Evolutionary conservation across 192 early-diverging fungal genomes (phyloP).

Genomic region (Backusella westeae): DNA sequence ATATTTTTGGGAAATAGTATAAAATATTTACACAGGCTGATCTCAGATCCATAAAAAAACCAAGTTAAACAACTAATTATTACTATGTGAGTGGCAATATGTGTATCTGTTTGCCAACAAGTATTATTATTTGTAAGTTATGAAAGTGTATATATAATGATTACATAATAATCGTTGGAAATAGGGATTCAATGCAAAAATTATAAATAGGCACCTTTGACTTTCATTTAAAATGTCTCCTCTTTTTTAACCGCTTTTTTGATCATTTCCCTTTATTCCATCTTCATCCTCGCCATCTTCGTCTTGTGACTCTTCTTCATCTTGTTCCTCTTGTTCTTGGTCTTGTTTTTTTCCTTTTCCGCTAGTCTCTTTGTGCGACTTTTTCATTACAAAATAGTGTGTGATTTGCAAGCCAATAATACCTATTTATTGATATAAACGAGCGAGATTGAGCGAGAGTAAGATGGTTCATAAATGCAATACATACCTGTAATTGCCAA

Average conservation of each 20-base stretch:
- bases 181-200: background rate
- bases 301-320: background rate
- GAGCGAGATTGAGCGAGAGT: too few relatives aligned
- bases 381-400: slow-evolving; percentile 15
- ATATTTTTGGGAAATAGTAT: background rate
- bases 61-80: background rate
- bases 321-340: slow-evolving; percentile 1
- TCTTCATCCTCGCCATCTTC: background rate
- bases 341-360: slow-evolving; percentile 5
- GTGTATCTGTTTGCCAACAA: background rate
- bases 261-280: background rate
- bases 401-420: slow-evolving; percentile 21
- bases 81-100: background rate
- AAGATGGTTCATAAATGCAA: background rate
- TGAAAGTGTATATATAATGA: background rate
- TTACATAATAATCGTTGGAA: background rate
- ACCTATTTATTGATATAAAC: slow-evolving; percentile 5
- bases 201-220: background rate
- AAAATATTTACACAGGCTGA: background rate
- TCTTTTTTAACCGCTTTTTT: background rate
- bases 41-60: background rate
- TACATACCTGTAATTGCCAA: slow-evolving; percentile 25
- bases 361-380: background rate
- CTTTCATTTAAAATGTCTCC: background rate
- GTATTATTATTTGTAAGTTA: background rate